A percentile compares a stretch with the other conserved stretches of the same genome.
phyloP scores from a whole-genome alignment of 179 eudicot species.

The Silene coronaria region DNA sequence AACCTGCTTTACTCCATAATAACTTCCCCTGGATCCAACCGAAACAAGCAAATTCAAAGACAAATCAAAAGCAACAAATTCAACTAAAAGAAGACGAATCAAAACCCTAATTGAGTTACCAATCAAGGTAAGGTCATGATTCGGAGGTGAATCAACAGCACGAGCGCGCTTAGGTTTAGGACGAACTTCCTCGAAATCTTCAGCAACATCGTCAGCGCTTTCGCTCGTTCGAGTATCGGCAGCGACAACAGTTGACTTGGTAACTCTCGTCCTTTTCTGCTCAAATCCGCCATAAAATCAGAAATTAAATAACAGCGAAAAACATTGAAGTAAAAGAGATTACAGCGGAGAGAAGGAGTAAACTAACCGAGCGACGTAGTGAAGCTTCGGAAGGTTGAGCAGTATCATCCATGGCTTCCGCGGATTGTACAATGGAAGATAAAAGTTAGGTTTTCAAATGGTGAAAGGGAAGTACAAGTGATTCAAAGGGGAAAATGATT shows the following conservation, averaged over 20 bases:
- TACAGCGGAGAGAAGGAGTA: not conserved
- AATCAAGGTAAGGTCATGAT: constrained; percentile 41
- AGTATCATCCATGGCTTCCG: constrained; percentile 43
- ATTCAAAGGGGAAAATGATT: too few species aligned
- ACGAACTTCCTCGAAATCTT: constrained; percentile 63
- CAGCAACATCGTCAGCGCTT: constrained; percentile 47
- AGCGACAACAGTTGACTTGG: constrained; percentile 20
- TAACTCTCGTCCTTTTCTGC: constrained; percentile 57
- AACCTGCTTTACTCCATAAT: not conserved
- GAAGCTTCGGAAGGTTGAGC: constrained; percentile 40
- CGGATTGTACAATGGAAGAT: not conserved
- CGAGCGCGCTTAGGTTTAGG: constrained; percentile 53
- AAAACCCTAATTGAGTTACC: constrained; percentile 16
- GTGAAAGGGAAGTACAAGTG: too few species aligned
- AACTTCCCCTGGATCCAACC: not conserved
- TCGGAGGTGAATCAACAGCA: constrained; percentile 29
- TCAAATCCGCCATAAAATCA: not conserved
- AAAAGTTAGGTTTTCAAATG: too few species aligned
- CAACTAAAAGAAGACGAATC: not conserved
- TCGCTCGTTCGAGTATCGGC: constrained; percentile 17
- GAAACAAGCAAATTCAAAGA: not conserved
- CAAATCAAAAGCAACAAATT: not conserved
- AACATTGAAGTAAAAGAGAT: not conserved
- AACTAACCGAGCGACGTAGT: constrained; percentile 52
- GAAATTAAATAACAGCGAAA: not conserved